Evolutionary conservation across 495 filamentous ascomycete species (phyloP), one percentile per base, ranked within the genome.

Genomic region (Aspergillus saccharolyticus): DNA sequence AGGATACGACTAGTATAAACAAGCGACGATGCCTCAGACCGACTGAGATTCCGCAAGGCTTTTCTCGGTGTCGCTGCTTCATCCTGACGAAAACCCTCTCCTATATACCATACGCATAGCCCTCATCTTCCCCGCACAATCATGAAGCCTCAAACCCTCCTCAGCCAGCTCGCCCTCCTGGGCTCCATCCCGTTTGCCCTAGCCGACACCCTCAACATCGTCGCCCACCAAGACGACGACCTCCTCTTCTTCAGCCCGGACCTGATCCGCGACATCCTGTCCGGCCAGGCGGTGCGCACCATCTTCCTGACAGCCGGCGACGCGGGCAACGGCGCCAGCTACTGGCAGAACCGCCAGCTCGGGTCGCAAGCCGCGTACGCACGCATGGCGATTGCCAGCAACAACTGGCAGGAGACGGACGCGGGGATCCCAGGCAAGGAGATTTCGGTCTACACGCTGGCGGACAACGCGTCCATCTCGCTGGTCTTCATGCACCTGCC

Each of bases 221-320:
- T 63, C 24, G 60, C 63, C 0, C 63, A 66, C 45, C 54, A 59
- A 43, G 63, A 66, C 39, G 63, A 66, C 33, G 60, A 63, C 42
- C 54, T 66, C 44, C 57, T 66, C 24, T 66, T 66, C 45, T 7
- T 58, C 3, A 66, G 50, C 48, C 63, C 63, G 17, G 52, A 55
- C 25, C 28, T 66, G 8, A 42, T 58, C 8, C 57, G 57, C 22
- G 57, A 60, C 42, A 55, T 66, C 16, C 15, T 25, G 0, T 33
- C 28, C 79, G 48, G 85, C 68, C 59, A 70, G 58, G 39, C 65
- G 62, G 48, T 94, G 52, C 57, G 70, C 62, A 70, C 90, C 86
- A 61, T 95, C 87, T 70, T 92, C 88, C 74, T 95, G 85, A 67
- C 90, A 85, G 70, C 90, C 85, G 62, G 89, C 88, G 70, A 91